Conservation (phyloP, 495 filamentous ascomycete genomes). For the Lindgomyces ingoldianus region DNA sequence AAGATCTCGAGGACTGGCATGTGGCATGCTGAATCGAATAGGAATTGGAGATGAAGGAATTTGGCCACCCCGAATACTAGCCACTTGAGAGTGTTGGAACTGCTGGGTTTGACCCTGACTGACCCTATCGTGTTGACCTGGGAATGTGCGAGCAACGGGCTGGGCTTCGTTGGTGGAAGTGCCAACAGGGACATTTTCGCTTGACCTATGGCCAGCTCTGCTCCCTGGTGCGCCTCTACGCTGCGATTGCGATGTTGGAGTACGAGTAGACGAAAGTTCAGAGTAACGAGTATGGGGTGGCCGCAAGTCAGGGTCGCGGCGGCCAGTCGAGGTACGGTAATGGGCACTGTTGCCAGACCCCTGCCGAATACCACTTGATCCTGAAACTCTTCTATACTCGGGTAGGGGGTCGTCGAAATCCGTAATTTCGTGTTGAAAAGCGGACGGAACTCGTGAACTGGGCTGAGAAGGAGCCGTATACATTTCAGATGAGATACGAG, state of each 20-base stretch:
- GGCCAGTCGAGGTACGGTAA: not conserved
- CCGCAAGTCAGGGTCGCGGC: not conserved
- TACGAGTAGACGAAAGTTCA: too few relatives aligned
- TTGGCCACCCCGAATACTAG: not conserved
- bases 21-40: slow-evolving; percentile 5
- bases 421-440: not conserved
- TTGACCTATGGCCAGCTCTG: not conserved
- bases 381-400: not conserved
- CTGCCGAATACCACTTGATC: not conserved
- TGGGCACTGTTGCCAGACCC: not conserved
- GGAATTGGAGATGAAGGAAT: not conserved
- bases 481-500: not conserved
- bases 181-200: not conserved
- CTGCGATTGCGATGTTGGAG: not conserved
- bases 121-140: not conserved
- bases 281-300: too few relatives aligned
- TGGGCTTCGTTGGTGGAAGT: not conserved
- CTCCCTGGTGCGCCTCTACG: not conserved
- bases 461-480: not conserved
- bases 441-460: not conserved
- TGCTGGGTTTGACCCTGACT: not conserved
- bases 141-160: not conserved
- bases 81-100: not conserved
- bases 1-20: slow-evolving; percentile 1
- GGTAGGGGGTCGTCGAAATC: not conserved